Evolutionary conservation across 768 basidiomycete genomes (phyloP).

Genomic region (Tulasnella sp.): DNA sequence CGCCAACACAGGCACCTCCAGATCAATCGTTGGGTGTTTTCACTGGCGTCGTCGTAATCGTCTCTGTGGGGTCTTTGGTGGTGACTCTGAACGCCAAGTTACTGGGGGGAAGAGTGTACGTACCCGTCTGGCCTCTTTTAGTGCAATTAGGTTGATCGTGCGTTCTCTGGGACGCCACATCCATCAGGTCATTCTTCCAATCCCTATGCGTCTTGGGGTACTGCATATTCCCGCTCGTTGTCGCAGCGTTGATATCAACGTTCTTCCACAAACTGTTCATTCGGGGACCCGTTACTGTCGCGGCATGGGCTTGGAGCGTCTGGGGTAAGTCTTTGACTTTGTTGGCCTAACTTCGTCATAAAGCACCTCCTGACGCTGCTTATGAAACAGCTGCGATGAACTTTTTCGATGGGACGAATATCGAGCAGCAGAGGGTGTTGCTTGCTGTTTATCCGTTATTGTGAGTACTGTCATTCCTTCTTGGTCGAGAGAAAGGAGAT

Average conservation of each 20-base stretch:
- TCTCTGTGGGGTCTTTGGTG: slow-evolving; percentile 80
- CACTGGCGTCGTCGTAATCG: slow-evolving; percentile 88
- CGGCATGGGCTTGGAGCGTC: slow-evolving; percentile 92
- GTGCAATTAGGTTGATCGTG: not conserved
- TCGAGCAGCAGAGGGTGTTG: slow-evolving; percentile 80
- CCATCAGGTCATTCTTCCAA: slow-evolving; percentile 82
- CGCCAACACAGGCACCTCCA: slow-evolving; percentile 58
- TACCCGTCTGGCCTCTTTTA: slow-evolving; percentile 17
- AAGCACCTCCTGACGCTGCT: not conserved
- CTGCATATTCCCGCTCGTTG: slow-evolving; percentile 85
- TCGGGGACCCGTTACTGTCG: slow-evolving; percentile 74
- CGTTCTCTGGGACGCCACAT: not conserved
- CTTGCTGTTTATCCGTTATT: slow-evolving; percentile 94
- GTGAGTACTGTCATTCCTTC: slow-evolving; percentile 41
- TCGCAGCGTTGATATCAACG: slow-evolving; percentile 80
- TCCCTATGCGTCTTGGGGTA: slow-evolving; percentile 92
- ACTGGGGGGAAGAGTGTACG: slow-evolving; percentile 58
- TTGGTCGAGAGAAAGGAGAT: not conserved
- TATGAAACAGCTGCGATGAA: slow-evolving; percentile 69
- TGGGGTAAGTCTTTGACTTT: slow-evolving; percentile 62
- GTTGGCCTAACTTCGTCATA: not conserved
- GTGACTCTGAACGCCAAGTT: slow-evolving; percentile 93
- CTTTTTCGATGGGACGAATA: slow-evolving; percentile 90
- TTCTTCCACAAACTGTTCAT: slow-evolving; percentile 82
- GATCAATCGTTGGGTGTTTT: slow-evolving; percentile 82